These are phyloP conservation scores for Polyporus arcularius DNA, from an alignment of 768 basidiomycete species.

Conservation along the genomic window DNA sequence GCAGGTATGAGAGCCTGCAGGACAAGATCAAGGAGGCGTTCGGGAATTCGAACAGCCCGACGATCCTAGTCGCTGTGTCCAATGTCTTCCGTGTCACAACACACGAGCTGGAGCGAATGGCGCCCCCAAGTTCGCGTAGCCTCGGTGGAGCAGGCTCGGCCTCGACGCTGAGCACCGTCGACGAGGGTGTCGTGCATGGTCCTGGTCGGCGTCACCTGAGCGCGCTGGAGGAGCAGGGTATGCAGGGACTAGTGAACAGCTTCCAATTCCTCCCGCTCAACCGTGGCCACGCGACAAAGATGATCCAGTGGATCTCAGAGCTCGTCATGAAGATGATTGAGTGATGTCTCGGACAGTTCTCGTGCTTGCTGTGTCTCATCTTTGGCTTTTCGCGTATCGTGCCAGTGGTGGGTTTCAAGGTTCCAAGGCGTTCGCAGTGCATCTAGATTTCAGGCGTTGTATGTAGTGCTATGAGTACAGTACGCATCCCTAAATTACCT, in stretches of 20 bases:
- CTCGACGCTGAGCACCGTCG: constrained; percentile 64
- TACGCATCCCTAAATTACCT: constrained; percentile 2
- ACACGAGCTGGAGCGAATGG: constrained; percentile 50
- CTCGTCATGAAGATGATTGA: constrained; percentile 54
- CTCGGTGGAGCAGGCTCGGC: constrained; percentile 44
- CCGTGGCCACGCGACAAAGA: constrained; percentile 44
- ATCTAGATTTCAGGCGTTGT: constrained; percentile 3
- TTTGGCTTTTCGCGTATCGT: not conserved
- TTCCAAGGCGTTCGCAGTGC: not conserved
- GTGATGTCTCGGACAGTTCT: constrained; percentile 20
- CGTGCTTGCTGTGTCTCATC: not conserved
- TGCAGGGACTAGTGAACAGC: constrained; percentile 74
- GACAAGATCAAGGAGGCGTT: constrained; percentile 76
- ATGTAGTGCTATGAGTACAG: constrained; percentile 6
- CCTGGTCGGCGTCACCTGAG: constrained; percentile 54
- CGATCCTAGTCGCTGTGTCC: constrained; percentile 71
- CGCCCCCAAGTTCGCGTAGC: constrained; percentile 33
- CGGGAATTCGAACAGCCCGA: constrained; percentile 68
- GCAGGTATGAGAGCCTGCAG: constrained; percentile 74
- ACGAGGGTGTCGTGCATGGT: constrained; percentile 49
- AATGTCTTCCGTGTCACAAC: constrained; percentile 72
- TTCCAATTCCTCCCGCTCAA: constrained; percentile 68
- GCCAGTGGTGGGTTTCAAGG: not conserved
- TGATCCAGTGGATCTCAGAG: constrained; percentile 77
- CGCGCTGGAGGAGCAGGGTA: constrained; percentile 68